Conservation (phyloP, 192 early-diverging fungal species). For the Mortierella antarctica region DNA sequence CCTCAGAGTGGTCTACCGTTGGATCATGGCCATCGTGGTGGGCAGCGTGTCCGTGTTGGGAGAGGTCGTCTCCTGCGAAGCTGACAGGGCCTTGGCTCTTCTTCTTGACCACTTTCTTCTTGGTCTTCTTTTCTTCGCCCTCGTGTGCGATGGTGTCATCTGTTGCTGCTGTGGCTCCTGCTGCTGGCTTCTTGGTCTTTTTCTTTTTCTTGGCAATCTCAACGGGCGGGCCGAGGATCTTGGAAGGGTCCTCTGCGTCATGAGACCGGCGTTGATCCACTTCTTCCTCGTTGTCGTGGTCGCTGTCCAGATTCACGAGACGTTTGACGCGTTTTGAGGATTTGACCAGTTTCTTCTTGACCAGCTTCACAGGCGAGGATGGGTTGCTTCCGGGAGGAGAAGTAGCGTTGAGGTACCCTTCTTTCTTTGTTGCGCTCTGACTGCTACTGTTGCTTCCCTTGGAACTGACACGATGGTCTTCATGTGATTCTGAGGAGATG, state of each 20-base stretch:
- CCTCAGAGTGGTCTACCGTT: conserved; percentile 4
- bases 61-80: conserved; percentile 4
- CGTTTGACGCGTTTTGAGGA: conserved; percentile 28
- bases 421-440: no score
- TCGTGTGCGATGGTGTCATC: conserved; percentile 5
- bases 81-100: conserved; percentile 21
- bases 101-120: conserved; percentile 28
- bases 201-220: conserved; percentile 37
- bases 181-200: conserved; percentile 19
- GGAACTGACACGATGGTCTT: background rate
- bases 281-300: conserved; percentile 23
- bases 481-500: background rate
- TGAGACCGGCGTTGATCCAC: background rate
- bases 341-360: conserved; percentile 47
- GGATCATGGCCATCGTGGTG: conserved; percentile 5
- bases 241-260: conserved; percentile 6
- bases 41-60: background rate
- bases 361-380: conserved; percentile 5
- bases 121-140: conserved; percentile 21
- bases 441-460: background rate
- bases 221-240: conserved; percentile 16
- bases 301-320: conserved; percentile 48
- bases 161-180: no score
- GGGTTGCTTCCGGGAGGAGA: conserved; percentile 10
- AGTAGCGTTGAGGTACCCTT: background rate